Conservation (phyloP, 2,329 filamentous ascomycete genomes). For the Onygena corvina region DNA sequence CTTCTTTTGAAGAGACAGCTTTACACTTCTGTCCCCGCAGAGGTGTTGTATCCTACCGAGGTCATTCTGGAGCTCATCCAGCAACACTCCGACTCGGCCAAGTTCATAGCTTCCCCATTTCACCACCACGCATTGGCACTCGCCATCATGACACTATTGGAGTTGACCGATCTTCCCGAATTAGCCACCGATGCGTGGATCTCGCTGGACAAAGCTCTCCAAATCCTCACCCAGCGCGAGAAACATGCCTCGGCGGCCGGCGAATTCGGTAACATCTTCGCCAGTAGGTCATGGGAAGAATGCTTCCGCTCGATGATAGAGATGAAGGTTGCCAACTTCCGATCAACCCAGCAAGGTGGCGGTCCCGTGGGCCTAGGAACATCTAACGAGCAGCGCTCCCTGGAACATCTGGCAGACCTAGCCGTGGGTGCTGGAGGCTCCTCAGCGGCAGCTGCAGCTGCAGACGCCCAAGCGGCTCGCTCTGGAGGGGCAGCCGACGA, state of each 20-base stretch:
- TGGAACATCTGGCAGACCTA: conserved; percentile 34
- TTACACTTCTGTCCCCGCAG: conserved; percentile 31
- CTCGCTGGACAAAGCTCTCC: conserved; percentile 40
- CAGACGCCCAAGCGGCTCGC: conserved; percentile 7
- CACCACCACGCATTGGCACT: conserved; percentile 32
- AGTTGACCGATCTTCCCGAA: conserved; percentile 32
- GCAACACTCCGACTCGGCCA: conserved; percentile 22
- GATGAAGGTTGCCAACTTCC: conserved; percentile 25
- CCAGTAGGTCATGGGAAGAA: conserved; percentile 30
- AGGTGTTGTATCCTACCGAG: conserved; percentile 31
- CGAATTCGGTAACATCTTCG: conserved; percentile 31
- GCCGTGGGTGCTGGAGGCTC: conserved; percentile 34
- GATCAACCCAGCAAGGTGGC: conserved; percentile 18
- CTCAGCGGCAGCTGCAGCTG: conserved; percentile 13
- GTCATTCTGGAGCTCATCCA: conserved; percentile 32
- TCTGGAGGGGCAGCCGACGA: conserved; percentile 9
- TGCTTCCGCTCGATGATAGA: conserved; percentile 33
- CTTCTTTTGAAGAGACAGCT: conserved; percentile 34
- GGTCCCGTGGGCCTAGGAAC: conserved; percentile 26
- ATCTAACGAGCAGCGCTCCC: conserved; percentile 34
- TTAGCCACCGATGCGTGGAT: conserved; percentile 30
- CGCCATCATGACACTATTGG: conserved; percentile 33
- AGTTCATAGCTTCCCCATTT: conserved; percentile 28
- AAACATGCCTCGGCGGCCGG: conserved; percentile 21
- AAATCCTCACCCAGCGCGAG: conserved; percentile 37